Percentiles rank a stretch among this genome's conserved stretches.
Conservation (phyloP, 768 basidiomycete species). For the Solioccasus polychromus region DNA sequence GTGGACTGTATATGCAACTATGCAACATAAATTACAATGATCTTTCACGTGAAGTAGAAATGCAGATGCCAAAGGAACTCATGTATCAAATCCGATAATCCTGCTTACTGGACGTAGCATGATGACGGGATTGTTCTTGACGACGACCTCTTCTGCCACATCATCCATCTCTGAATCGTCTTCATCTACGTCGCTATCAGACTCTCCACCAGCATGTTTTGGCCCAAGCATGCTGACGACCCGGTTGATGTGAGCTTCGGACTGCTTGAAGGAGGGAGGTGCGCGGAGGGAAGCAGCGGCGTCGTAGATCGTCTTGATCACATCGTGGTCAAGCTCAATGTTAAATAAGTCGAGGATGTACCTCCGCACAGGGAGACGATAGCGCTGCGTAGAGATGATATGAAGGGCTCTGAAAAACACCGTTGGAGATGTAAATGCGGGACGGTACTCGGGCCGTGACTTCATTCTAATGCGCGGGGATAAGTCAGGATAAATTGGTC, state of each 20-base stretch:
- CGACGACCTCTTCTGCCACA: conserved; percentile 35
- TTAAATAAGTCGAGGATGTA: conserved; percentile 94
- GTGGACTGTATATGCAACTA: conserved; percentile 11
- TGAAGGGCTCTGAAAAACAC: conserved; percentile 85
- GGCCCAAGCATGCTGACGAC: conserved; percentile 65
- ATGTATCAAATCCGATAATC: conserved; percentile 53
- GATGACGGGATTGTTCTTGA: conserved; percentile 51
- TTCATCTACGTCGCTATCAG: conserved; percentile 61
- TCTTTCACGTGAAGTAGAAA: not conserved
- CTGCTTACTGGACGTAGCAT: conserved; percentile 55
- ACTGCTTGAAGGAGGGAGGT: conserved; percentile 41
- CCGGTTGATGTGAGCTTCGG: conserved; percentile 40
- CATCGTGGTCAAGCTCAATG: conserved; percentile 65
- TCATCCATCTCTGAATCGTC: conserved; percentile 50
- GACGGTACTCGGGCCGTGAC: conserved; percentile 68
- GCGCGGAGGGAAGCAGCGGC: conserved; percentile 51
- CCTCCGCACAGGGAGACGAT: conserved; percentile 86
- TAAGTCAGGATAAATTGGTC: not conserved
- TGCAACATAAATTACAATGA: conserved; percentile 23
- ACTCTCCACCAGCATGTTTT: conserved; percentile 46
- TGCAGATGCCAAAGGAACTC: conserved; percentile 2
- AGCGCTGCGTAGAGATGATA: conserved; percentile 84
- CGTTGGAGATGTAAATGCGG: conserved; percentile 71
- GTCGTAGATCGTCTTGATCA: conserved; percentile 53
- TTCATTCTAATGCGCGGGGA: conserved; percentile 57